Evolutionary conservation across 495 filamentous ascomycete genomes (phyloP).

Genomic region (Penicillium angulare): DNA sequence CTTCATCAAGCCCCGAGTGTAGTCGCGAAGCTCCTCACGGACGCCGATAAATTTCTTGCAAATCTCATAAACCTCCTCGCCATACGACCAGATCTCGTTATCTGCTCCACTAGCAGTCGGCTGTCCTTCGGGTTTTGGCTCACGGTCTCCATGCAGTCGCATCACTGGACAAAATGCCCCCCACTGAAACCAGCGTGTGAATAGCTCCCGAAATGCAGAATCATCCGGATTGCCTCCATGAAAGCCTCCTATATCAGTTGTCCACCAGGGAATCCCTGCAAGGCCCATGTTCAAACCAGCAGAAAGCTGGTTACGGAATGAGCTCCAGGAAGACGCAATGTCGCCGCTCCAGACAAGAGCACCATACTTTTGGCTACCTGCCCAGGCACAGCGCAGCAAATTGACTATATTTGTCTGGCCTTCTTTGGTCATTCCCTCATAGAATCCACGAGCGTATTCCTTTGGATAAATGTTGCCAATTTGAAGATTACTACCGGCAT

Average conservation of each 20-base stretch:
- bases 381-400: slow-evolving; percentile 58
- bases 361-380: slow-evolving; percentile 58
- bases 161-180: slow-evolving; percentile 60
- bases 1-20: slow-evolving; percentile 50
- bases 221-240: slow-evolving; percentile 55
- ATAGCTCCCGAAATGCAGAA: slow-evolving; percentile 53
- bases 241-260: slow-evolving; percentile 60
- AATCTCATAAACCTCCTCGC: slow-evolving; percentile 52
- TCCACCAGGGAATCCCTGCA: slow-evolving; percentile 58
- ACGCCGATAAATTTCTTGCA: slow-evolving; percentile 54
- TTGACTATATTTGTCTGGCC: slow-evolving; percentile 54
- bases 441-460: slow-evolving; percentile 54
- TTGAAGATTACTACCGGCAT: slow-evolving; percentile 47
- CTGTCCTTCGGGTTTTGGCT: slow-evolving; percentile 41
- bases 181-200: slow-evolving; percentile 63
- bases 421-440: slow-evolving; percentile 50
- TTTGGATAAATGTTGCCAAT: slow-evolving; percentile 57
- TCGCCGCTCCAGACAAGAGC: slow-evolving; percentile 60
- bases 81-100: slow-evolving; percentile 62
- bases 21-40: slow-evolving; percentile 51
- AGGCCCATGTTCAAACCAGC: slow-evolving; percentile 59
- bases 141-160: slow-evolving; percentile 58
- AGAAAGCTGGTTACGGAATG: slow-evolving; percentile 53
- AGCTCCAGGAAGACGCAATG: slow-evolving; percentile 55
- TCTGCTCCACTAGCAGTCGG: slow-evolving; percentile 41